Evolutionary conservation across 2,329 filamentous ascomycete species (phyloP).

Genomic region (Penicillium griseofulvum): DNA sequence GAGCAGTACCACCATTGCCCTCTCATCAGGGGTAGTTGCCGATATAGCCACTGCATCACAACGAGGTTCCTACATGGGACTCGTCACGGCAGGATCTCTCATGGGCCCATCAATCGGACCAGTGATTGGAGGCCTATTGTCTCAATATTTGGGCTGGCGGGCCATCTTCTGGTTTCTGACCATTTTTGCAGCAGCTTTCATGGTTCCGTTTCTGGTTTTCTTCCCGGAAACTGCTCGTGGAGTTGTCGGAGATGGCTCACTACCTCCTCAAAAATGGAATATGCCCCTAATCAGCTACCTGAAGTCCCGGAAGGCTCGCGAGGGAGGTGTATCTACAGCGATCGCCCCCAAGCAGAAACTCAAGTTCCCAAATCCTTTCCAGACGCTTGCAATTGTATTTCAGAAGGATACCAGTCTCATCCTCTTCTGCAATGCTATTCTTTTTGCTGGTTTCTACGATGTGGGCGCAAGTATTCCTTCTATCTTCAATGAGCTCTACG

Average conservation of each 20-base stretch:
- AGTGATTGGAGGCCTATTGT: constrained; percentile 36
- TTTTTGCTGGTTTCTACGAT: constrained; percentile 44
- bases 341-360: constrained; percentile 21
- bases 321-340: constrained; percentile 8
- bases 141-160: constrained; percentile 40
- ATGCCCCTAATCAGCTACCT: constrained; percentile 33
- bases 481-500: constrained; percentile 38
- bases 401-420: constrained; percentile 39
- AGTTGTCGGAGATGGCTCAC: constrained; percentile 40
- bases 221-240: constrained; percentile 41
- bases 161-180: constrained; percentile 50
- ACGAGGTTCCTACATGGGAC: constrained; percentile 43
- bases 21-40: constrained; percentile 40
- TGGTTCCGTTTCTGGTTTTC: constrained; percentile 35
- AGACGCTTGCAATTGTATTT: constrained; percentile 34
- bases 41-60: constrained; percentile 41
- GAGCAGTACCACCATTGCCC: constrained; percentile 42
- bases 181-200: constrained; percentile 44
- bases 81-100: constrained; percentile 33
- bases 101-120: constrained; percentile 38
- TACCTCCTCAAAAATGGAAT: constrained; percentile 38
- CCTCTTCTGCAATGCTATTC: constrained; percentile 38
- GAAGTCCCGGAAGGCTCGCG: constrained; percentile 25
- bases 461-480: constrained; percentile 41
- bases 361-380: constrained; percentile 39